These are phyloP conservation scores for Alternaria arbusti DNA, from an alignment of 2,329 filamentous ascomycete genomes.

Conservation along the genomic window DNA sequence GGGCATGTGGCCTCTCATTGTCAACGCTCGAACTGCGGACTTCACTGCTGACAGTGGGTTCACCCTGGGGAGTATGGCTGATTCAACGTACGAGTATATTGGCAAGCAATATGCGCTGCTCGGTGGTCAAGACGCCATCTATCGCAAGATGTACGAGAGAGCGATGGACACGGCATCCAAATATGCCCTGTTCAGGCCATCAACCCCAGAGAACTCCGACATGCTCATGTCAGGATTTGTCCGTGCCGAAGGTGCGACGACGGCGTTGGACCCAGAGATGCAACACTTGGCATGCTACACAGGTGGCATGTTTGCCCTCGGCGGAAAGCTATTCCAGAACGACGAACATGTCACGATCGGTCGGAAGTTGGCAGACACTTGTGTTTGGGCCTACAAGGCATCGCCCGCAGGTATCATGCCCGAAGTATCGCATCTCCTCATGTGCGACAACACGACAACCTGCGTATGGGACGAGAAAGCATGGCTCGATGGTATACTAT, in stretches of 20 bases:
- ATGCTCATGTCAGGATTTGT: slow-evolving; percentile 56
- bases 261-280: slow-evolving; percentile 56
- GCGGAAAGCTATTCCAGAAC: slow-evolving; percentile 63
- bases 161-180: slow-evolving; percentile 52
- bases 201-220: slow-evolving; percentile 54
- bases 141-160: slow-evolving; percentile 64
- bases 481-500: slow-evolving; percentile 54
- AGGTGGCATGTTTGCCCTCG: slow-evolving; percentile 68
- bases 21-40: slow-evolving; percentile 50
- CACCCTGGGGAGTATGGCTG: slow-evolving; percentile 47
- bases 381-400: slow-evolving; percentile 67
- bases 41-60: slow-evolving; percentile 50
- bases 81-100: slow-evolving; percentile 50
- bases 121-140: slow-evolving; percentile 54
- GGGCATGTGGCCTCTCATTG: slow-evolving; percentile 57
- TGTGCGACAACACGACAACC: slow-evolving; percentile 51
- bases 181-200: slow-evolving; percentile 58
- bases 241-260: slow-evolving; percentile 39
- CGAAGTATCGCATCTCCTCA: slow-evolving; percentile 61
- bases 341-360: slow-evolving; percentile 62
- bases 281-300: slow-evolving; percentile 67
- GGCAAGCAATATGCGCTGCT: slow-evolving; percentile 49
- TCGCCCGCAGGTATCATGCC: slow-evolving; percentile 67
- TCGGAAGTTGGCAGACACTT: slow-evolving; percentile 64
- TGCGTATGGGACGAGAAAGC: slow-evolving; percentile 63